Conservation (phyloP, 1,284 basidiomycete genomes). For the Boletellus deceptivus region DNA sequence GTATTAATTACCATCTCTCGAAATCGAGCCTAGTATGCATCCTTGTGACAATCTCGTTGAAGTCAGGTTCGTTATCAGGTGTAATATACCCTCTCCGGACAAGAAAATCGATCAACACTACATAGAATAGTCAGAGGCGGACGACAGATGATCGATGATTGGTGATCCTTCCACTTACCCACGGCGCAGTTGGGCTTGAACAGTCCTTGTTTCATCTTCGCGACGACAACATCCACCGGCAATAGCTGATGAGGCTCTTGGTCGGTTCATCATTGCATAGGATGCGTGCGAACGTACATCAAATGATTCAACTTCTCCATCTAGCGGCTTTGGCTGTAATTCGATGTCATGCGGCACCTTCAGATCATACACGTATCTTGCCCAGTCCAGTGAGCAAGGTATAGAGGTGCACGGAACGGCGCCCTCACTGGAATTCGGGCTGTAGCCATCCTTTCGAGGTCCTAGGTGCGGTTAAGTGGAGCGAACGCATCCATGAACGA, state of each 20-base stretch:
- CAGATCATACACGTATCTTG: slow-evolving; percentile 81
- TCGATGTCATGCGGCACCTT: slow-evolving; percentile 56
- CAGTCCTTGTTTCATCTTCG: slow-evolving; percentile 56
- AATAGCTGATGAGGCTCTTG: slow-evolving; percentile 47
- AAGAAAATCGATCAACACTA: slow-evolving; percentile 83
- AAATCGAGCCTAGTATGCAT: slow-evolving; percentile 68
- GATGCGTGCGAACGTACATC: slow-evolving; percentile 46
- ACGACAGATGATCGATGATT: background rate
- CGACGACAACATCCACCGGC: slow-evolving; percentile 50
- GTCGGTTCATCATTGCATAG: background rate
- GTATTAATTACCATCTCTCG: slow-evolving; percentile 47
- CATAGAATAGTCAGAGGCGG: background rate
- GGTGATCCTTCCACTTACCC: slow-evolving; percentile 45
- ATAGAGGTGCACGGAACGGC: background rate
- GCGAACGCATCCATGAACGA: background rate
- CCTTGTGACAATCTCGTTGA: slow-evolving; percentile 68
- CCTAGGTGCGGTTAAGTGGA: slow-evolving; percentile 35
- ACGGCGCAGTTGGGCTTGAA: slow-evolving; percentile 89
- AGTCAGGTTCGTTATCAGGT: slow-evolving; percentile 75
- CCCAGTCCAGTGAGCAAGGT: background rate
- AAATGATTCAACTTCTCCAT: slow-evolving; percentile 93
- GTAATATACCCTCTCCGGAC: slow-evolving; percentile 76
- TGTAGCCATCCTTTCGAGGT: slow-evolving; percentile 77
- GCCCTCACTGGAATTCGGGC: slow-evolving; percentile 77
- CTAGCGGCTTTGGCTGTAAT: slow-evolving; percentile 73